phyloP scores from a whole-genome alignment of 2,329 filamentous ascomycete genomes.

The Venturia oleaginea region DNA sequence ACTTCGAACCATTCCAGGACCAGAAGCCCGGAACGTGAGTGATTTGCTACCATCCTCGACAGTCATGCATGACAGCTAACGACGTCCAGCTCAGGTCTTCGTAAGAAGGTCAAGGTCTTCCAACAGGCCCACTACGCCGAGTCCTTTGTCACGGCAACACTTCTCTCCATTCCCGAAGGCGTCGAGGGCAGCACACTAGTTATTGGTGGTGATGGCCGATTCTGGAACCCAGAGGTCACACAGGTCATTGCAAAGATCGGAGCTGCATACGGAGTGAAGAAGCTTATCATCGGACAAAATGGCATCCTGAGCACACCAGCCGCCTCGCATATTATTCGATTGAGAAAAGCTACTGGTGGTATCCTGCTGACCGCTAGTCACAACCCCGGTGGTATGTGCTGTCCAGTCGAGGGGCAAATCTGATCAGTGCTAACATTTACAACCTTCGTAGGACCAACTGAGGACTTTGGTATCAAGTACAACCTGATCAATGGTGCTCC shows the following conservation, averaged over 20 bases:
- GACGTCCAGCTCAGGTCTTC: slow-evolving; percentile 73
- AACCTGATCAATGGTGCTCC: slow-evolving; percentile 95
- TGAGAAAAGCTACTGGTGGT: slow-evolving; percentile 88
- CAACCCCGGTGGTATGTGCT: slow-evolving; percentile 80
- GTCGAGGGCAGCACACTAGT: slow-evolving; percentile 82
- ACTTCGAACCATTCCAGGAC: slow-evolving; percentile 79
- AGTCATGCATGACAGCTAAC: not conserved
- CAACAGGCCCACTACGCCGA: slow-evolving; percentile 93
- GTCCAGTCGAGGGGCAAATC: slow-evolving; percentile 5
- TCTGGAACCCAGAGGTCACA: slow-evolving; percentile 93
- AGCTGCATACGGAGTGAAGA: slow-evolving; percentile 96
- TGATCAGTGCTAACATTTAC: not conserved
- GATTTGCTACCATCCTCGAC: not conserved
- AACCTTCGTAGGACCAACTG: slow-evolving; percentile 59
- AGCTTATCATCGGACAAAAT: slow-evolving; percentile 90
- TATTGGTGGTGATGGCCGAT: slow-evolving; percentile 94
- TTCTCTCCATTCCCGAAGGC: slow-evolving; percentile 93
- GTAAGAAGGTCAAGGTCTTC: slow-evolving; percentile 98
- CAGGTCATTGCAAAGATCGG: slow-evolving; percentile 97
- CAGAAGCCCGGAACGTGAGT: slow-evolving; percentile 99
- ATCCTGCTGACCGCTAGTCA: slow-evolving; percentile 96
- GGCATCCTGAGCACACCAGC: slow-evolving; percentile 96
- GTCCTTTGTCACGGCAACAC: slow-evolving; percentile 86
- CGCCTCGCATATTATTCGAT: slow-evolving; percentile 90
- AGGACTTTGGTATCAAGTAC: slow-evolving; percentile 99